Percentiles rank a stretch among this genome's conserved stretches.
Evolutionary conservation across 176 grass and related monocot species (phyloP).

Genomic region (Alopecurus myosuroides): DNA sequence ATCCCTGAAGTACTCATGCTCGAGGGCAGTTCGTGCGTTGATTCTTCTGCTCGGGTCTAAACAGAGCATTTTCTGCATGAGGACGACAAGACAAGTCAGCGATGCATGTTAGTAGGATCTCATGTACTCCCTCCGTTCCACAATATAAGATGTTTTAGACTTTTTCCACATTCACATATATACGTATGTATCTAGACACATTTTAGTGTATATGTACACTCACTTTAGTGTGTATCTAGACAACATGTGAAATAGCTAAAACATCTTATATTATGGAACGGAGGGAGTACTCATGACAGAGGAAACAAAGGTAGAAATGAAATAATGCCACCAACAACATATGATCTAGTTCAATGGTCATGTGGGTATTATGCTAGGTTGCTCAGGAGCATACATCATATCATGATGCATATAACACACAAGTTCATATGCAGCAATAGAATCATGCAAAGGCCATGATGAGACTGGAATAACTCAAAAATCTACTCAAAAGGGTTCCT

Average conservation of each 20-base stretch:
- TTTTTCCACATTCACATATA: no score
- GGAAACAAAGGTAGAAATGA: not conserved
- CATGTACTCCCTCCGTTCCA: no score
- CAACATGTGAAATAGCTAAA: no score
- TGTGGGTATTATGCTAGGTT: not conserved
- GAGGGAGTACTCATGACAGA: no score
- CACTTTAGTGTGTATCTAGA: no score
- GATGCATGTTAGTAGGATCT: not conserved
- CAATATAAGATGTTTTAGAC: no score
- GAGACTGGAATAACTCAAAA: not conserved
- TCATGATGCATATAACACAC: not conserved
- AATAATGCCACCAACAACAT: not conserved
- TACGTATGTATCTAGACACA: no score
- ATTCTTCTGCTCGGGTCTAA: constrained; percentile 77
- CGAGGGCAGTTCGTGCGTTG: constrained; percentile 46
- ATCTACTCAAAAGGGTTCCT: not conserved
- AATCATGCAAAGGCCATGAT: not conserved
- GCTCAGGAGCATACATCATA: not conserved
- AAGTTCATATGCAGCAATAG: not conserved
- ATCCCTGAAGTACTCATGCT: constrained; percentile 75
- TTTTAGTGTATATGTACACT: no score
- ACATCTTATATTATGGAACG: no score
- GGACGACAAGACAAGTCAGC: not conserved
- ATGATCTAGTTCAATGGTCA: not conserved
- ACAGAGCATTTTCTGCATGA: constrained; percentile 68